Evolutionary conservation across 2,329 filamentous ascomycete species (phyloP), one percentile per base, ranked within the genome.

Genomic region (Pyrenochaeta sp.): DNA sequence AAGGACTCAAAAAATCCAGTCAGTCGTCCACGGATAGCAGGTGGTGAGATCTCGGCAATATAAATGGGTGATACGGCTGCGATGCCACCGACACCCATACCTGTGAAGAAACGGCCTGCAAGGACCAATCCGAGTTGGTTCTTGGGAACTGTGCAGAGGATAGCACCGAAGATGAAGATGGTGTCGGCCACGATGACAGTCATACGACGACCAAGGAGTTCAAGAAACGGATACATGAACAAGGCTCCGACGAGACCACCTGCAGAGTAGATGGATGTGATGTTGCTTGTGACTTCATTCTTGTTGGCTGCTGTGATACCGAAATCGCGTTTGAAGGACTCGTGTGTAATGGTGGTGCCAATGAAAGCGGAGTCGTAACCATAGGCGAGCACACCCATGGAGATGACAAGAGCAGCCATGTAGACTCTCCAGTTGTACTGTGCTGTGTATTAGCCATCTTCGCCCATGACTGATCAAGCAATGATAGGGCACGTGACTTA

Each of bases 1-100:
- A 85, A 84, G 1, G 88, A 77, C 67, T 89, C 87, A 72, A 87
- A 89, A 49, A 89, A 82, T 43, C 87, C 87, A 17, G 88, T 85
- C 0, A 90, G 78, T 5, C 85, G 81, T 15, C 87, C 87, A 59
- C 87, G 82, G 40, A 89, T 82, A 6, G 86, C 84, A 0, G 86
- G 85, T 4, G 87, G 87, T 0, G 85, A 67, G 15, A 71, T 74
- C 46, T 76, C 74, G n/a, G 72, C 67, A 41, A 76, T 75, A 54
- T 74, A 75, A 27, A 74, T 75, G 2, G 69, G 69, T 18, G 66
- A 67, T 2, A 74, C 73, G n/a, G 73, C 73, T 15, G 74, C 73
- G 37, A 76, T 71, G 31, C 74, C 75, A 32, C 73, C 74, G 37
- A 76, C 68, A 37, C 70, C 74, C 50, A 75, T 68, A 9, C 75